Evolutionary conservation across 2,329 filamentous ascomycete species (phyloP).

Genomic region (Aspergillus unguis): DNA sequence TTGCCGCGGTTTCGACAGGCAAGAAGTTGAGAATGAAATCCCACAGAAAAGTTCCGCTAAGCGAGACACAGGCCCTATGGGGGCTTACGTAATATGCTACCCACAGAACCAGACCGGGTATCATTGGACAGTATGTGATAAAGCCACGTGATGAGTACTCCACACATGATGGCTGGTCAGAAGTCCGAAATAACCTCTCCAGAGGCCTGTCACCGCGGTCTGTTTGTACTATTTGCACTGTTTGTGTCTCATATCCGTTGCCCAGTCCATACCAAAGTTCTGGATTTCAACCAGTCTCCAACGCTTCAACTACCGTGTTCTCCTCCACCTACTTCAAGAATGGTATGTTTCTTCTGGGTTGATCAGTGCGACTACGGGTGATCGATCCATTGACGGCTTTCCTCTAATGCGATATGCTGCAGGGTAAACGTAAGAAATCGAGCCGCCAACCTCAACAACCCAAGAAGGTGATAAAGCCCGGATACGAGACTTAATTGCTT

Average conservation of each 20-base stretch:
- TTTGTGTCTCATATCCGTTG: not conserved
- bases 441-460: slow-evolving; percentile 76
- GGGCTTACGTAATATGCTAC: slow-evolving; percentile 29
- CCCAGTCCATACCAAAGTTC: not conserved
- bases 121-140: slow-evolving; percentile 2
- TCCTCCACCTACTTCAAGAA: not conserved
- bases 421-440: slow-evolving; percentile 92
- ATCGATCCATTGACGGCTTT: slow-evolving; percentile 5
- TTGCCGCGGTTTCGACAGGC: slow-evolving; percentile 32
- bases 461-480: slow-evolving; percentile 63
- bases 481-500: not conserved
- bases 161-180: not conserved
- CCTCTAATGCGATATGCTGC: not conserved
- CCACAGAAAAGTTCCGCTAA: slow-evolving; percentile 47
- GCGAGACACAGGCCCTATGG: slow-evolving; percentile 40
- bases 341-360: slow-evolving; percentile 1
- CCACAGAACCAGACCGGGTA: slow-evolving; percentile 12
- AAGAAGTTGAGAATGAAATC: slow-evolving; percentile 39
- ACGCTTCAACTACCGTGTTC: not conserved
- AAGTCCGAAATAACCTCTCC: too few relatives aligned
- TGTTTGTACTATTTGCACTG: not conserved
- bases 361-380: not conserved
- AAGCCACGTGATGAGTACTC: not conserved
- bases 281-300: not conserved
- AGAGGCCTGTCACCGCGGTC: too few relatives aligned